Percentiles rank a stretch among this genome's conserved stretches.
phyloP scores from a whole-genome alignment of 2,329 filamentous ascomycete genomes.

The Ophiostoma populinum region DNA sequence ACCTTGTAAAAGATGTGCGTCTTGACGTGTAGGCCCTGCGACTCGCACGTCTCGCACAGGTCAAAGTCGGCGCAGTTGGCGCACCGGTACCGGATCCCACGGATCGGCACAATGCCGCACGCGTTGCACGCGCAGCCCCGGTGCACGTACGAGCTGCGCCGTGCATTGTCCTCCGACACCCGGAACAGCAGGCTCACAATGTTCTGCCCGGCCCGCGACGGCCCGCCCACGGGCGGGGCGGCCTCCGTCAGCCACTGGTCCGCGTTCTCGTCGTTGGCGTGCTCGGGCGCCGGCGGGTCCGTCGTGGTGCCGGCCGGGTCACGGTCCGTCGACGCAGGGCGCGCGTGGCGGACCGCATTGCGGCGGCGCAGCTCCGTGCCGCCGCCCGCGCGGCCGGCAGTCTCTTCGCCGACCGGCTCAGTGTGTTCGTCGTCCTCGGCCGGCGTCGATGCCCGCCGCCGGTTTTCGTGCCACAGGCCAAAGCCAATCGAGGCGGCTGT shows the following conservation, averaged over 20 bases:
- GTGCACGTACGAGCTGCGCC: conserved; percentile 77
- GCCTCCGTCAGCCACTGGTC: not conserved
- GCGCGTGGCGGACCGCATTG: conserved; percentile 8
- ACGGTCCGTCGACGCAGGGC: conserved; percentile 3
- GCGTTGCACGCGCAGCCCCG: conserved; percentile 83
- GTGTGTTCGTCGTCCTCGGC: not conserved
- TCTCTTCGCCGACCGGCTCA: no score
- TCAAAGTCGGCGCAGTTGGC: conserved; percentile 92
- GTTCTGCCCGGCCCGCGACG: conserved; percentile 46
- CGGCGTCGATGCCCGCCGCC: conserved; percentile 9
- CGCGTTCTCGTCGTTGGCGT: not conserved
- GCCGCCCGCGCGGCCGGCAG: not conserved
- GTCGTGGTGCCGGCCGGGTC: not conserved
- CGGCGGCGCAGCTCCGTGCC: conserved; percentile 8
- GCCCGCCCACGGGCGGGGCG: conserved; percentile 6
- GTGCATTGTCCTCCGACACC: conserved; percentile 84
- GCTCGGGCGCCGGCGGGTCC: not conserved
- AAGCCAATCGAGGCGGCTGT: conserved; percentile 9
- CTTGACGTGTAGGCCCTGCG: conserved; percentile 59
- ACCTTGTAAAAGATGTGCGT: conserved; percentile 97
- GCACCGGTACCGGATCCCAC: conserved; percentile 83
- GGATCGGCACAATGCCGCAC: conserved; percentile 75
- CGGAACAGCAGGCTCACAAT: conserved; percentile 75
- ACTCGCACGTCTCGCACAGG: conserved; percentile 84
- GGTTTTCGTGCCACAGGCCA: conserved; percentile 7